Evolutionary conservation across 78 protist genomes (phyloP).

Genomic region (slime mould (Dictyostelium discoideum)): dicty_2.7 NC_007090.3:1862001-1862500

Average conservation of each 20-base stretch:
- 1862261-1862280: not conserved
- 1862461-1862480: slow-evolving; percentile 36
- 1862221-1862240: not conserved
- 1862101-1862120: not conserved
- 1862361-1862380: not conserved
- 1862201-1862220: too few relatives aligned
- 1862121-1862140: not conserved
- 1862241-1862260: too few relatives aligned
- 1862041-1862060: too few relatives aligned
- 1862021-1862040: not conserved
- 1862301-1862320: not conserved
- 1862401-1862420: too few relatives aligned
- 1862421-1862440: not conserved
- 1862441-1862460: not conserved
- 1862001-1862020: too few relatives aligned
- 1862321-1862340: not conserved
- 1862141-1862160: not conserved
- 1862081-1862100: not conserved
- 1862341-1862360: not conserved
- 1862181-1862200: not conserved
- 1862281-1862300: not conserved
- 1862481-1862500: slow-evolving; percentile 56
- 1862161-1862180: not conserved
- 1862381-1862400: too few relatives aligned
- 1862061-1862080: not conserved